phyloP scores from a whole-genome alignment of 2,329 filamentous ascomycete genomes.

The Aspergillus awamori region DNA sequence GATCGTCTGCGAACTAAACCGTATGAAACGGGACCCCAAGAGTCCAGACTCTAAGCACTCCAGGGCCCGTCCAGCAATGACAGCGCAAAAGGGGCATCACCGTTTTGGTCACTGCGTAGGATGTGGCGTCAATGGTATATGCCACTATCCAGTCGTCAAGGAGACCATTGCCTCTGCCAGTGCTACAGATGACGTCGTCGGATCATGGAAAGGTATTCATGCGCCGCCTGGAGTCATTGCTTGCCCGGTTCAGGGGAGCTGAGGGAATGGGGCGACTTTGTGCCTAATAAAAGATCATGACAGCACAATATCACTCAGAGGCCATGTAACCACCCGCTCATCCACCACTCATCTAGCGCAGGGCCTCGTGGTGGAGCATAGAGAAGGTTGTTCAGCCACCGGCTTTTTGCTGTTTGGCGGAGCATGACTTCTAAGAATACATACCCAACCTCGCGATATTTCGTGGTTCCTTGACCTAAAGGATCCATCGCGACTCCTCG shows the following conservation, averaged over 20 bases:
- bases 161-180: conserved; percentile 3
- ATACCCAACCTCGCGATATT: conserved; percentile 27
- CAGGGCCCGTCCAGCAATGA: background rate
- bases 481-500: background rate
- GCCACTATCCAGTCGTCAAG: conserved; percentile 1
- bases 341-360: conserved; percentile 3
- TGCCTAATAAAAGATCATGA: background rate
- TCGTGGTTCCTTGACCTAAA: conserved; percentile 2
- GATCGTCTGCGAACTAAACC: background rate
- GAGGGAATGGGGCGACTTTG: background rate
- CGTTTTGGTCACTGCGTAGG: conserved; percentile 6
- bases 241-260: background rate
- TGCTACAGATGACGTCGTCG: conserved; percentile 8
- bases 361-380: conserved; percentile 26
- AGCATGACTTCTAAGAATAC: conserved; percentile 7
- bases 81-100: background rate
- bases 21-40: conserved; percentile 8
- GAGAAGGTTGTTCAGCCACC: conserved; percentile 37
- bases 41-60: conserved; percentile 4
- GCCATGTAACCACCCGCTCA: background rate
- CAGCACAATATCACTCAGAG: background rate
- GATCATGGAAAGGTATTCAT: background rate
- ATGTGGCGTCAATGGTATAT: conserved; percentile 8
- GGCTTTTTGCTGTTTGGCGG: conserved; percentile 28
- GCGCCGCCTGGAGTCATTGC: background rate